These are phyloP conservation scores for Tetrahymena borealis DNA, from an alignment of 73 alveolate species.

Conservation along the genomic window DNA sequence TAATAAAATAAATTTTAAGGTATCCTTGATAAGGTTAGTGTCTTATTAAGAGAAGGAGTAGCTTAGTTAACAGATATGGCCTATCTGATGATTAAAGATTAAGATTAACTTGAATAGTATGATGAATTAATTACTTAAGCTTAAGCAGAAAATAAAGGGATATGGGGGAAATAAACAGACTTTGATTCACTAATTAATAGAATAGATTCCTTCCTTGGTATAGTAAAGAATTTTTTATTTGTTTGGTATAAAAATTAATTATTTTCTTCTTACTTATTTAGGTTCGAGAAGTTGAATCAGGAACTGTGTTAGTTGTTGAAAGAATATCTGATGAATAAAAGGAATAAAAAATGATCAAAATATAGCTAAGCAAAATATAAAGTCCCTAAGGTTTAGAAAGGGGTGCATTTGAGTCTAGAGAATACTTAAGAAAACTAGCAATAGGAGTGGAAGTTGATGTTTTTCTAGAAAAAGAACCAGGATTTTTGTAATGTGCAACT, in stretches of 20 bases:
- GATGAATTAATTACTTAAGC: background rate
- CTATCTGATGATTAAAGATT: background rate
- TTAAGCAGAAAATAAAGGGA: background rate
- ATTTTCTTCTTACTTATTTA: background rate
- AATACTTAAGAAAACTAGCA: background rate
- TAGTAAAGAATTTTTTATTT: background rate
- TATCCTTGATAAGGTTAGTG: background rate
- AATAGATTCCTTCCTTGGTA: background rate
- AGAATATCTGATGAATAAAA: background rate
- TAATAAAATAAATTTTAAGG: background rate
- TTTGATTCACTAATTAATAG: background rate
- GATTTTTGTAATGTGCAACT: background rate
- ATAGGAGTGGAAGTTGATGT: background rate
- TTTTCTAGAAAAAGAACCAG: background rate
- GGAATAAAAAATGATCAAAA: background rate
- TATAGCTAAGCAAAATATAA: background rate
- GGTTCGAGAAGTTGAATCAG: background rate
- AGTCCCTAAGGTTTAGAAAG: background rate
- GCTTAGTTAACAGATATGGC: background rate
- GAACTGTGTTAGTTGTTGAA: background rate
- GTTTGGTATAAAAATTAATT: background rate
- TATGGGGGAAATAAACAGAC: background rate
- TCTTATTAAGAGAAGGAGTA: background rate
- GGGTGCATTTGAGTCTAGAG: background rate
- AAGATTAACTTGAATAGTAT: background rate